Evolutionary conservation across 2,329 filamentous ascomycete genomes (phyloP).

Genomic region (Colletotrichum spinosum): DNA sequence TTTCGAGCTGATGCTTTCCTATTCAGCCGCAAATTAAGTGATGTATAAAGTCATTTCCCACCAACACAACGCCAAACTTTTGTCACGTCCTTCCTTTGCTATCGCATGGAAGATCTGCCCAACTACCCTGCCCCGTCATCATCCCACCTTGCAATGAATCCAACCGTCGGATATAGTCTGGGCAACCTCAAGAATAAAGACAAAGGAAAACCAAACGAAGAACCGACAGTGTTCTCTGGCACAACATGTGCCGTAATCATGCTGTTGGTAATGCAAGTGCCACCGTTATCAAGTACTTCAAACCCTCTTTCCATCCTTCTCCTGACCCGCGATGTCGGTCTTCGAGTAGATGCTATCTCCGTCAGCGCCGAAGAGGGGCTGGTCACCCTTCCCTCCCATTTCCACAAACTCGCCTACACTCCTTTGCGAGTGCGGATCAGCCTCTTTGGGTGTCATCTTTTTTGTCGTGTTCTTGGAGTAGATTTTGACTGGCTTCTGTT

Average conservation of each 20-base stretch:
- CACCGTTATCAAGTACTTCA: constrained; percentile 11
- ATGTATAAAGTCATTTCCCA: no score
- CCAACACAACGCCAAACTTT: constrained; percentile 8
- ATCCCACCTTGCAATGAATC: not conserved
- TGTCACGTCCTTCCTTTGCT: not conserved
- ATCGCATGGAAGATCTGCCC: not conserved
- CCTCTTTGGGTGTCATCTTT: constrained; percentile 63
- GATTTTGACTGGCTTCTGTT: constrained; percentile 73
- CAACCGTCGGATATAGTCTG: not conserved
- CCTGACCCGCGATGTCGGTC: constrained; percentile 49
- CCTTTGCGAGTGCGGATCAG: constrained; percentile 74
- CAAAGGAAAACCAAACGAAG: not conserved
- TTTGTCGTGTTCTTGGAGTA: constrained; percentile 75
- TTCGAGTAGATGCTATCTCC: constrained; percentile 61
- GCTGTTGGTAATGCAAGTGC: constrained; percentile 9
- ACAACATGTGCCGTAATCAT: constrained; percentile 1
- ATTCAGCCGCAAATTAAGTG: no score
- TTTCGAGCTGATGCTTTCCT: no score
- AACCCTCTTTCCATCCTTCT: constrained; percentile 42
- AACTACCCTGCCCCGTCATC: not conserved
- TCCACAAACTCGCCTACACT: constrained; percentile 82
- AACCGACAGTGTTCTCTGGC: not conserved
- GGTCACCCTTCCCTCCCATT: constrained; percentile 88
- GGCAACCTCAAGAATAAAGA: not conserved
- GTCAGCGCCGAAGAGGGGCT: constrained; percentile 78